These are phyloP conservation scores for Picochlorum sp. DNA, from an alignment of 139 green algal genomes.

Conservation along the genomic window DNA sequence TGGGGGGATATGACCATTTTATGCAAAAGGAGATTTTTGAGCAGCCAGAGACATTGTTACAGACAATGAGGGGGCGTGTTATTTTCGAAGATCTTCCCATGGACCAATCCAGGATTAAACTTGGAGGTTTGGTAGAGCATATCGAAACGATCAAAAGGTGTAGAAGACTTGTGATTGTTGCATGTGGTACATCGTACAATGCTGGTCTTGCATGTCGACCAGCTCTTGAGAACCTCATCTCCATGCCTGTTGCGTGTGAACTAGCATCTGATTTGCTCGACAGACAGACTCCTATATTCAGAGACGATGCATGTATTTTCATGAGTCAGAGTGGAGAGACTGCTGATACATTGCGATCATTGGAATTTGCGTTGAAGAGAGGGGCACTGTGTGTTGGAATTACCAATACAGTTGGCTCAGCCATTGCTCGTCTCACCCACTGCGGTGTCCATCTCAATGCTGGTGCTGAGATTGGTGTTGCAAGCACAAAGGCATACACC, in stretches of 20 bases:
- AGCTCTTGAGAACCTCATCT: conserved; percentile 44
- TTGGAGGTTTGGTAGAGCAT: conserved; percentile 70
- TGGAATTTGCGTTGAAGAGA: conserved; percentile 69
- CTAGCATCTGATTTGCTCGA: conserved; percentile 90
- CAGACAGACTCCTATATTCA: conserved; percentile 71
- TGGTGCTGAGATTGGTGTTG: conserved; percentile 88
- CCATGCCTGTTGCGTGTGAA: conserved; percentile 82
- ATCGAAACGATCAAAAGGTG: conserved; percentile 54
- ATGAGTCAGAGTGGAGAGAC: conserved; percentile 91
- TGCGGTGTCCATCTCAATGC: conserved; percentile 96
- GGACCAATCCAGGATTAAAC: conserved; percentile 45
- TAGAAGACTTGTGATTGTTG: conserved; percentile 86
- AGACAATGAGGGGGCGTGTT: conserved; percentile 74
- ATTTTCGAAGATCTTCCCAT: conserved; percentile 31
- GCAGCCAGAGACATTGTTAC: conserved; percentile 81
- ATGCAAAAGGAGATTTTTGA: conserved; percentile 96
- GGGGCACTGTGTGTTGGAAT: conserved; percentile 92
- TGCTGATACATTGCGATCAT: conserved; percentile 83
- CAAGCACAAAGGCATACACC: conserved; percentile 84
- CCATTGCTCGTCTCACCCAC: conserved; percentile 81
- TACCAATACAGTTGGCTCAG: conserved; percentile 93
- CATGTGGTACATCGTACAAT: conserved; percentile 87
- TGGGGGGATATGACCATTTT: conserved; percentile 91
- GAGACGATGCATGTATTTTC: conserved; percentile 93
- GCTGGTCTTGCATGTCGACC: conserved; percentile 64